These are phyloP conservation scores for Xylaria sp. DNA, from an alignment of 2,329 filamentous ascomycete species.

Conservation along the genomic window DNA sequence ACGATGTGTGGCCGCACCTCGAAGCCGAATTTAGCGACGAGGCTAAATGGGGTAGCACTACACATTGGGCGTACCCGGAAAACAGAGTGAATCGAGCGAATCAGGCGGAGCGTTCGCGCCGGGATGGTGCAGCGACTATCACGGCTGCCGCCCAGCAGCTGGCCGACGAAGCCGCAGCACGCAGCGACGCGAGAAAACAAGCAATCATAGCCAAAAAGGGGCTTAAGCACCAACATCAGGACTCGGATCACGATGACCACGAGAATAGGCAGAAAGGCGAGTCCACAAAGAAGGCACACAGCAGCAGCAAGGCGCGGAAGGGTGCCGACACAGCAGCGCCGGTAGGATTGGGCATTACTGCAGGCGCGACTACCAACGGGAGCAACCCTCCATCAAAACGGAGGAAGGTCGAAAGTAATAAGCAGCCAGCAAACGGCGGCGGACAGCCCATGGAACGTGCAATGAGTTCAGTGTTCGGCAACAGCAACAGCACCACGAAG, in stretches of 20 bases:
- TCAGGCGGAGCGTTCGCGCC: constrained; percentile 71
- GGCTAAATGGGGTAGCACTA: constrained; percentile 86
- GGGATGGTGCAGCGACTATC: constrained; percentile 77
- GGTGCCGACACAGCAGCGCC: constrained; percentile 53
- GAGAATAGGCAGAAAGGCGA: constrained; percentile 53
- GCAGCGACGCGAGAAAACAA: constrained; percentile 84
- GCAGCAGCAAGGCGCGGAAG: constrained; percentile 65
- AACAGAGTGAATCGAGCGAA: constrained; percentile 70
- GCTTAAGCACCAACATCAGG: constrained; percentile 67
- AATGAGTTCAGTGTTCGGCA: constrained; percentile 61
- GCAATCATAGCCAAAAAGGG: constrained; percentile 77
- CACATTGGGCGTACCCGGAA: constrained; percentile 94
- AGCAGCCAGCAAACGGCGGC: constrained; percentile 54
- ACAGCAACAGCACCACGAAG: constrained; percentile 54
- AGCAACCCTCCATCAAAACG: constrained; percentile 65
- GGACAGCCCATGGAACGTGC: constrained; percentile 66
- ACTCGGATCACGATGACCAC: constrained; percentile 79
- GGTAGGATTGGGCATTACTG: constrained; percentile 68
- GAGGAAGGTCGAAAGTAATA: constrained; percentile 82
- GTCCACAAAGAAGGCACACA: constrained; percentile 63
- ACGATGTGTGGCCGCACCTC: constrained; percentile 84
- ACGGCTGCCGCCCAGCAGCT: constrained; percentile 76
- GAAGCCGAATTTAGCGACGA: constrained; percentile 92
- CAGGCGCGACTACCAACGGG: constrained; percentile 53
- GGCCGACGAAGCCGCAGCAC: constrained; percentile 80